Evolutionary conservation across 345 rosid species (phyloP).

Genomic region (Salix viminalis): DNA sequence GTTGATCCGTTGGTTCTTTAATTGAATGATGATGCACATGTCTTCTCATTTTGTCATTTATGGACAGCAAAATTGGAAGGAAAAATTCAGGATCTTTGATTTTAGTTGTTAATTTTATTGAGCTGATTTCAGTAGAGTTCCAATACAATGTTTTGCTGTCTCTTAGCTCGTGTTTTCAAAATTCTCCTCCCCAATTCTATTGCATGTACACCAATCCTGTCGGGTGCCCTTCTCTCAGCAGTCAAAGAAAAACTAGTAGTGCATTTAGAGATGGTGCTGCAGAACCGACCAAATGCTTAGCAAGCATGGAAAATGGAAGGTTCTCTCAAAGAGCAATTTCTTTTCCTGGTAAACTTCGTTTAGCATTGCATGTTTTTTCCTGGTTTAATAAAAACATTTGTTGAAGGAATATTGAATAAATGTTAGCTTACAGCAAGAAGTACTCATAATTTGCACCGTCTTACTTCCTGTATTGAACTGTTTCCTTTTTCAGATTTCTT

Average conservation of each 20-base stretch:
- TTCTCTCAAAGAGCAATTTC: constrained; percentile 19
- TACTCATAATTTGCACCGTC: too few relatives aligned
- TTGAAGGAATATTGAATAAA: background rate
- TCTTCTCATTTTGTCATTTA: too few relatives aligned
- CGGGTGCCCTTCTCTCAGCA: constrained; percentile 23
- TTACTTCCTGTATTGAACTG: background rate
- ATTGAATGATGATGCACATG: background rate
- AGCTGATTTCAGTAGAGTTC: background rate
- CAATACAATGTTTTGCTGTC: background rate
- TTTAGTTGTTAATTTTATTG: background rate
- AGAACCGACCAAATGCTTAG: constrained; percentile 21
- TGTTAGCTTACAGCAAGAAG: background rate
- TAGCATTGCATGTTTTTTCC: background rate
- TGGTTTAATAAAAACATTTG: background rate
- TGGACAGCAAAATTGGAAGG: background rate
- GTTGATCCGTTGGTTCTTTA: background rate
- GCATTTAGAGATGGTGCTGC: constrained; percentile 18
- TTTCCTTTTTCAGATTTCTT: background rate
- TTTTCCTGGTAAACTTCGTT: constrained; percentile 37
- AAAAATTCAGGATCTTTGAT: background rate
- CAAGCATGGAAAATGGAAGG: constrained; percentile 28
- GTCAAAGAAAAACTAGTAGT: constrained; percentile 19
- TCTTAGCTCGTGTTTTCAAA: background rate
- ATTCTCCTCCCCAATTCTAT: background rate
- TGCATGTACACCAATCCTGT: constrained; percentile 18